Percentiles rank a stretch among this genome's conserved stretches.
Evolutionary conservation across 768 basidiomycete species (phyloP).

Genomic region (Paxillus involutus): DNA sequence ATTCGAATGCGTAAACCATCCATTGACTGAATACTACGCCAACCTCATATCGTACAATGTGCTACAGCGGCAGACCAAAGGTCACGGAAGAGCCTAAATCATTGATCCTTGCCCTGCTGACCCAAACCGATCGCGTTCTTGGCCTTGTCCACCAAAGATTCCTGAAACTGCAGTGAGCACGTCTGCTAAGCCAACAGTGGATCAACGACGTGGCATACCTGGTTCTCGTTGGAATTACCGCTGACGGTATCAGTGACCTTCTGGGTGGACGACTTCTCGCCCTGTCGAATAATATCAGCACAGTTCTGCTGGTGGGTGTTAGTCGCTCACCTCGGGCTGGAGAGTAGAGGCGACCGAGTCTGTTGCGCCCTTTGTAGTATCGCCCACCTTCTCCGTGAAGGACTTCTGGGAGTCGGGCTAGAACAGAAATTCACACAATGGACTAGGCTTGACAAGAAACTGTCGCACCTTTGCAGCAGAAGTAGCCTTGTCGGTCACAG

Average conservation of each 20-base stretch:
- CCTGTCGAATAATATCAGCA: slow-evolving; percentile 23
- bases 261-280: slow-evolving; percentile 54
- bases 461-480: slow-evolving; percentile 48
- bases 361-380: slow-evolving; percentile 45
- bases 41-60: background rate
- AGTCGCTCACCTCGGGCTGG: slow-evolving; percentile 44
- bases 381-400: slow-evolving; percentile 49
- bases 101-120: background rate
- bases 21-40: too few relatives aligned
- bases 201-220: slow-evolving; percentile 24
- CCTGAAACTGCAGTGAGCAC: background rate
- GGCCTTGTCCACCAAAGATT: slow-evolving; percentile 12
- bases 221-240: slow-evolving; percentile 48
- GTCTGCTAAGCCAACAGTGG: too few relatives aligned
- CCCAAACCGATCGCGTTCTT: slow-evolving; percentile 12
- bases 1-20: too few relatives aligned
- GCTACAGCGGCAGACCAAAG: background rate
- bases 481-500: slow-evolving; percentile 55
- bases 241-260: slow-evolving; percentile 46
- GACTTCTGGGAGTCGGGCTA: slow-evolving; percentile 63
- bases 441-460: background rate
- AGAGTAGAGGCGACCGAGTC: slow-evolving; percentile 49
- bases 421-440: background rate
- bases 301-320: too few relatives aligned
- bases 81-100: background rate